Base-by-base conservation (phyloP, 2,329 filamentous ascomycete genomes). In the Hypoxylon sp. region DNA sequence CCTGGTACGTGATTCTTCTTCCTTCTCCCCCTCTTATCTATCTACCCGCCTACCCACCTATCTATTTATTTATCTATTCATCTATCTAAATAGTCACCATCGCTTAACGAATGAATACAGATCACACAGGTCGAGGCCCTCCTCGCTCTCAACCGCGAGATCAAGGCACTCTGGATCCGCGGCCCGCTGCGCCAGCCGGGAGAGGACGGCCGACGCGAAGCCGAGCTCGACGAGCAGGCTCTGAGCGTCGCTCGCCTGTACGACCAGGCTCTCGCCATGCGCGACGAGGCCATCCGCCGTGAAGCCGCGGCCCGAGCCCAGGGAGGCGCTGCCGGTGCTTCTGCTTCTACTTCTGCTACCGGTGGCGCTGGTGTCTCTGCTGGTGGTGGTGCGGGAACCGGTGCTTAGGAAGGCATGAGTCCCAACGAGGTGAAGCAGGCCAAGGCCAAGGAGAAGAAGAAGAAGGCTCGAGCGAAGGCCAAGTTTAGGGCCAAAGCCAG, bases 151-250 rank as follows among this genome's bases (percentile, higher is more conserved):
- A 85, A 80, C 17, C 82, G 84, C 40, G 82, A 83, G 68, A 79
- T 87, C 63, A 85, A 85, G 69, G 81, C 84, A 61, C 78, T 86
- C 25, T 86, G 84, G 84, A 79, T 85, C 10, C 80, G 82, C 61
- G 85, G 85, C 1, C 81, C 84, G 0, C 76, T 86, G 25, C 80
- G 80, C 62, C 79, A 77, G 50, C 79, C 83, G 3, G 82, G 81
- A 48, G 81, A 84, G 55, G 82, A 82, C 40, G 80, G 82, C 51
- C 53, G 10, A 31, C 77, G 74, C 49, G 77, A 81, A 69, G 78
- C 77, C 27, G 78, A 79, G 61, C 71, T 79, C 48, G 80, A 80
- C 49, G 69, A 69, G 7, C 78, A 80, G 62, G 82, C 84, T 33
- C 75, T 77, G 37, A 70, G 71, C 3, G 79, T 85, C 55, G 76